Percentiles rank a stretch among this genome's conserved stretches.
Evolutionary conservation across 495 filamentous ascomycete genomes (phyloP).

Genomic region (Umbilicaria muhlenbergii): DNA sequence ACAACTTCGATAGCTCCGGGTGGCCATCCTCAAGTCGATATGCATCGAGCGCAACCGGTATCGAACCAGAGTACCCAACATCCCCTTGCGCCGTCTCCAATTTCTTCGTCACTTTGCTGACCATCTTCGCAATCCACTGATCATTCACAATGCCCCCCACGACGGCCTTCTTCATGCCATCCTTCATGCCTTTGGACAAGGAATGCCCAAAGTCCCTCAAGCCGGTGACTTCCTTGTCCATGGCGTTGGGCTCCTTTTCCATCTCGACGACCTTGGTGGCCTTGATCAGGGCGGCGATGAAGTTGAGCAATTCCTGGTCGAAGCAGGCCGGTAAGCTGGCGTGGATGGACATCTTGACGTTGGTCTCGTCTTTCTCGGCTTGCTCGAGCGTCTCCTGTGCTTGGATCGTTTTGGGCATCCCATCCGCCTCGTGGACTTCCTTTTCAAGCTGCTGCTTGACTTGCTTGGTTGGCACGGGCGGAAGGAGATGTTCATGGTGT

Average conservation of each 20-base stretch:
- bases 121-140: slow-evolving; percentile 25
- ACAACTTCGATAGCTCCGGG: not conserved
- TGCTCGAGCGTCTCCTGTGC: slow-evolving; percentile 12
- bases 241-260: slow-evolving; percentile 14
- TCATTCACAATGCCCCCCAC: slow-evolving; percentile 21
- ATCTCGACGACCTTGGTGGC: slow-evolving; percentile 24
- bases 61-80: slow-evolving; percentile 17
- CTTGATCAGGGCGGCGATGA: slow-evolving; percentile 23
- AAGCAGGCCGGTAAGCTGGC: slow-evolving; percentile 19
- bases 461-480: slow-evolving; percentile 8
- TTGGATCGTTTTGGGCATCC: slow-evolving; percentile 13
- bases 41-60: slow-evolving; percentile 12
- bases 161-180: slow-evolving; percentile 10
- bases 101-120: slow-evolving; percentile 21
- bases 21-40: slow-evolving; percentile 5
- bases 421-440: slow-evolving; percentile 14
- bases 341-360: slow-evolving; percentile 19
- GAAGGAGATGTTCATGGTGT: slow-evolving; percentile 23
- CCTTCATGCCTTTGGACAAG: slow-evolving; percentile 10
- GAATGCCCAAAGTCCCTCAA: slow-evolving; percentile 4
- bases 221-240: slow-evolving; percentile 1
- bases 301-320: slow-evolving; percentile 22
- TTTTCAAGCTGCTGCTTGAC: slow-evolving; percentile 9
- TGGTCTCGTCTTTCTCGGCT: slow-evolving; percentile 17
- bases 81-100: slow-evolving; percentile 20